A percentile compares a stretch with the other conserved stretches of the same genome.
Conservation (phyloP, 225 moss, liverwort and hornwort species). For the Anthoceros angustus region DNA sequence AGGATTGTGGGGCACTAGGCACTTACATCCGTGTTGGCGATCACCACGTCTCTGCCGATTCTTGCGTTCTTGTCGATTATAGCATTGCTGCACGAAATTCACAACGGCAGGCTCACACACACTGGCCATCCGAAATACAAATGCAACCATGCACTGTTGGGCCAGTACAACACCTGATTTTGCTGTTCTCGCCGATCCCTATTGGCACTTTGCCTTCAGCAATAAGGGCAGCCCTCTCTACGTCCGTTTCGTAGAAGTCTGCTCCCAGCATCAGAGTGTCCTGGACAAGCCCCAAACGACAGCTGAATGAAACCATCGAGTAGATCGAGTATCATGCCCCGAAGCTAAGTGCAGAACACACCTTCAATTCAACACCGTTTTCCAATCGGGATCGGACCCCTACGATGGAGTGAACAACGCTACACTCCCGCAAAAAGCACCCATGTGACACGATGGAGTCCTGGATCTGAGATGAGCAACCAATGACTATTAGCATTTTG, state of each 20-base stretch:
- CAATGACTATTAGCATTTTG: not conserved
- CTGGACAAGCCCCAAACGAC: slow-evolving; percentile 15
- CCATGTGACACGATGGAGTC: slow-evolving; percentile 88
- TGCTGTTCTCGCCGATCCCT: slow-evolving; percentile 65
- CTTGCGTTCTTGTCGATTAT: slow-evolving; percentile 3
- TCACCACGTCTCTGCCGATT: not conserved
- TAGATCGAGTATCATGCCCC: not conserved
- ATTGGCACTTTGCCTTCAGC: slow-evolving; percentile 48
- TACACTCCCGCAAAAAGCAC: slow-evolving; percentile 56
- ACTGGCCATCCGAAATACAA: not conserved
- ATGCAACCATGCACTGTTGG: not conserved
- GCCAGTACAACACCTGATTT: slow-evolving; percentile 26
- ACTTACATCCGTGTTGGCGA: not conserved
- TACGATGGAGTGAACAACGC: slow-evolving; percentile 67
- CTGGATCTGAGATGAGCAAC: slow-evolving; percentile 27
- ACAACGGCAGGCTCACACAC: not conserved
- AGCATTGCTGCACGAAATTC: not conserved
- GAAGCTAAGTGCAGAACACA: not conserved
- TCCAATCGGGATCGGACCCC: slow-evolving; percentile 84
- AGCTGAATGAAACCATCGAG: not conserved
- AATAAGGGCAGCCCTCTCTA: slow-evolving; percentile 51
- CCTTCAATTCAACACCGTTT: slow-evolving; percentile 49
- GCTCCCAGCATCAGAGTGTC: slow-evolving; percentile 99
- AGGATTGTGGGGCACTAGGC: not conserved
- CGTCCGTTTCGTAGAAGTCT: slow-evolving; percentile 83